Conservation (phyloP, 2,329 filamentous ascomycete genomes). For the Nothophaeocryptopus gaeumannii region DNA sequence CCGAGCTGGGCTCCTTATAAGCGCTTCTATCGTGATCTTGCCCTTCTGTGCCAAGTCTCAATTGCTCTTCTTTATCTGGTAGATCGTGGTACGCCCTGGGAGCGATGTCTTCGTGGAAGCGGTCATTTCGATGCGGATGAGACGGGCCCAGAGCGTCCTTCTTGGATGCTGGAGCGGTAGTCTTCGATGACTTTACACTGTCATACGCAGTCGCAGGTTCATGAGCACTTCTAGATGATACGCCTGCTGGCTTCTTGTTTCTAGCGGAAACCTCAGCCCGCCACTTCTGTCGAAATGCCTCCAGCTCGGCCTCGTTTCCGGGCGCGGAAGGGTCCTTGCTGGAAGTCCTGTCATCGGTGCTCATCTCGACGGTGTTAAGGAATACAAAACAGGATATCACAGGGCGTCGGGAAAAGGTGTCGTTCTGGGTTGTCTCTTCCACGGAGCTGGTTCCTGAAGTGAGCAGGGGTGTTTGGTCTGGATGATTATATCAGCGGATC, state of each 20-base stretch:
- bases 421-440: no score
- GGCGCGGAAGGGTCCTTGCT: constrained; percentile 13
- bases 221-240: neutral
- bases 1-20: constrained; percentile 62
- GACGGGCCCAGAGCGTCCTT: constrained; percentile 17
- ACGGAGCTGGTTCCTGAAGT: no score
- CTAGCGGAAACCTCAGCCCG: constrained; percentile 69
- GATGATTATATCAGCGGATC: no score
- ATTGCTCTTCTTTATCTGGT: constrained; percentile 45
- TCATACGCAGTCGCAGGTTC: neutral
- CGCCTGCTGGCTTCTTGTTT: constrained; percentile 35
- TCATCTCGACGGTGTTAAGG: constrained; percentile 9
- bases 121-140: constrained; percentile 31
- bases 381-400: no score
- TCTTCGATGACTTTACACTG: constrained; percentile 3
- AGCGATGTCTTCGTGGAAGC: constrained; percentile 39
- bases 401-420: no score
- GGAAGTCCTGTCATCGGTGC: constrained; percentile 2
- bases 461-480: no score
- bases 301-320: constrained; percentile 63
- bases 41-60: constrained; percentile 41
- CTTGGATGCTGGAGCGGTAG: neutral
- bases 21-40: constrained; percentile 38
- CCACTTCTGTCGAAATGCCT: constrained; percentile 84
- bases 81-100: constrained; percentile 46